phyloP scores from a whole-genome alignment of 495 filamentous ascomycete genomes.

The Pyrenopolyporus hunteri region DNA sequence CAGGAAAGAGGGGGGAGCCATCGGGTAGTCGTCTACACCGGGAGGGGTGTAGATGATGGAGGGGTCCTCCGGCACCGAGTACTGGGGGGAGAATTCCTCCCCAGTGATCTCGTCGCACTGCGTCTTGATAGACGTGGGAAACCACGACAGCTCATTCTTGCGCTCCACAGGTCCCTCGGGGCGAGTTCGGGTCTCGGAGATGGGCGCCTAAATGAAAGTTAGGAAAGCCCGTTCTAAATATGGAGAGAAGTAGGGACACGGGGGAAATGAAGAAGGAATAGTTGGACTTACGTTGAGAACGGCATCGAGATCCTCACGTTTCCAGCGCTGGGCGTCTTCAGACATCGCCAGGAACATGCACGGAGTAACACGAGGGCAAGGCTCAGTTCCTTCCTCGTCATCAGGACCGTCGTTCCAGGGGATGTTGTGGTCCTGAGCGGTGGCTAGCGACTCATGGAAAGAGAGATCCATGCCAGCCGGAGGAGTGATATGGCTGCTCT shows the following conservation, averaged over 20 bases:
- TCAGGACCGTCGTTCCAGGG: constrained; percentile 23
- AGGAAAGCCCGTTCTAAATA: no score
- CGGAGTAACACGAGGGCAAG: constrained; percentile 30
- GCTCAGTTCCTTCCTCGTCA: constrained; percentile 27
- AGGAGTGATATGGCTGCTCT: constrained; percentile 12
- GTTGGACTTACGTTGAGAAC: constrained; percentile 17
- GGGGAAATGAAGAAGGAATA: neutral
- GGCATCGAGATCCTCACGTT: constrained; percentile 4
- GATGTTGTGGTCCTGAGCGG: neutral
- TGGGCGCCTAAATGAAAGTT: no score
- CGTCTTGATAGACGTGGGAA: neutral
- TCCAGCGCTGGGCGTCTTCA: constrained; percentile 14
- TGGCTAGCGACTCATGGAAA: neutral
- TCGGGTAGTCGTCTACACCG: constrained; percentile 12
- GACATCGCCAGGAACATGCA: constrained; percentile 34
- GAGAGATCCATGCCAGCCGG: neutral
- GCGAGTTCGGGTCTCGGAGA: constrained; percentile 17
- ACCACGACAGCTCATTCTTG: constrained; percentile 1
- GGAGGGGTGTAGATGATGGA: constrained; percentile 37
- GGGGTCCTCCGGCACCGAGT: constrained; percentile 28
- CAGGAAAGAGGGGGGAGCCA: constrained; percentile 3
- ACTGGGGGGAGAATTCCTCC: constrained; percentile 32
- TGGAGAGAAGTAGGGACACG: no score
- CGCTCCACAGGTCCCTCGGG: neutral
- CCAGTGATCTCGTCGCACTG: constrained; percentile 34